Percentiles rank a stretch among this genome's conserved stretches.
These are phyloP conservation scores for Cordyceps cateniannulata DNA, from an alignment of 2,329 filamentous ascomycete species.

Conservation along the genomic window DNA sequence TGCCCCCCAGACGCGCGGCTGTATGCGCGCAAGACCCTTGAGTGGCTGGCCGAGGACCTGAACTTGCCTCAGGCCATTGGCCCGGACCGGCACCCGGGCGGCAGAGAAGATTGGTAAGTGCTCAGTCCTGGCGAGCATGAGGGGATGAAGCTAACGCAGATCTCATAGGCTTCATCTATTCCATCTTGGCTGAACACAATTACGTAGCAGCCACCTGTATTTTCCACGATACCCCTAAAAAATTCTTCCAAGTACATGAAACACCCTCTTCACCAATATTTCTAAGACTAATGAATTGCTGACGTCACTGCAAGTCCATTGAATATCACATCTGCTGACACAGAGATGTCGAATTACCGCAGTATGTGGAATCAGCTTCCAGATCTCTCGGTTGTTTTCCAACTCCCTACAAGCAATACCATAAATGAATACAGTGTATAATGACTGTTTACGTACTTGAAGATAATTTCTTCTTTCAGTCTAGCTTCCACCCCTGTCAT, in stretches of 20 bases:
- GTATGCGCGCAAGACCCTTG: conserved; percentile 15
- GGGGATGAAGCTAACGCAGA: background rate
- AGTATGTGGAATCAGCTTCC: background rate
- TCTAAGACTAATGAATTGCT: background rate
- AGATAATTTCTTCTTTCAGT: no score
- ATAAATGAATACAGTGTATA: background rate
- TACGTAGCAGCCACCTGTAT: background rate
- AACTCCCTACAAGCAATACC: no score
- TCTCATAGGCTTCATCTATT: conserved; percentile 12
- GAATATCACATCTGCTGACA: background rate
- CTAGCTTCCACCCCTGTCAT: background rate
- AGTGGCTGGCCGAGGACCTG: conserved; percentile 18
- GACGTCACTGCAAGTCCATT: background rate
- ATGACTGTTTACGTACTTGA: background rate
- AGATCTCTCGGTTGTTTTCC: background rate
- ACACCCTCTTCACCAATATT: background rate
- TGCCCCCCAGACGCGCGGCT: conserved; percentile 12
- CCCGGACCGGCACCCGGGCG: conserved; percentile 5
- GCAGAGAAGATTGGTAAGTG: conserved; percentile 13
- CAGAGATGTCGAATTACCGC: background rate
- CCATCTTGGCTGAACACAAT: conserved; percentile 3
- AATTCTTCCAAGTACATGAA: background rate
- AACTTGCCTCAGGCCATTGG: conserved; percentile 18
- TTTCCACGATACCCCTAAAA: background rate
- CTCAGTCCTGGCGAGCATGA: background rate